Evolutionary conservation across 257 asterid species (phyloP), one percentile per base, ranked within the genome.

Genomic region (Plantago ovata): DNA sequence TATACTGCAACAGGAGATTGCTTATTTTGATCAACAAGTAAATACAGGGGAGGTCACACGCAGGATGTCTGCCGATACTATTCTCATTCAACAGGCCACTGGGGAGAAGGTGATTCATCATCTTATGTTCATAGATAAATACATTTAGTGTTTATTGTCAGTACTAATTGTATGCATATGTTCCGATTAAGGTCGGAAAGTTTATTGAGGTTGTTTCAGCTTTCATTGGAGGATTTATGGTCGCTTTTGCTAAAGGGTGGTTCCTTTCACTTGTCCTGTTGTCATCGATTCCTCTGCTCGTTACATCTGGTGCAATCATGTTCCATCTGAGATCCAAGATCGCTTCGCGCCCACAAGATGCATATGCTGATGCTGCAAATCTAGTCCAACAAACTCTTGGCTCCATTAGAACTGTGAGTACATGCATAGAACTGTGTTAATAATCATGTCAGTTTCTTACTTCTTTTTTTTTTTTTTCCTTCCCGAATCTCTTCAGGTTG

Each of bases 21-120:
- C 87, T 64, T 75, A 76, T 11, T 92, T 92, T 13, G 98, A 92
- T 42, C 85, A 85, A 0, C 94, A 92, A 53, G 65, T 89, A 16
- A 84, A 95, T 0, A 89, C 97, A 0, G 97, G 97, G 3, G 82
- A 92, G 72, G 93, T 92, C 60, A 88, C 88, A 71, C 71, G 95
- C 14, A 88, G 96, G 4, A 86, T 92, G 61, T 88, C 98, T 1
- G 81, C 69, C 13, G 97, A 88, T 46, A 82, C 86, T 20, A 80
- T 88, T 62, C 61, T 84, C 2, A 95, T 92, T 13, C 97, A 92
- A 33, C 97, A 92, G 67, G 98, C 95, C n/a, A n/a, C n/a, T n/a
- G n/a, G n/a, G n/a, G n/a, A n/a, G n/a, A n/a, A n/a, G n/a, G n/a
- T n/a, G n/a, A 9, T 5, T 14, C 9, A 16, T 23, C 52, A 6